Base-by-base conservation (phyloP, 2,329 filamentous ascomycete genomes). In the Leptodontidium sp. region DNA sequence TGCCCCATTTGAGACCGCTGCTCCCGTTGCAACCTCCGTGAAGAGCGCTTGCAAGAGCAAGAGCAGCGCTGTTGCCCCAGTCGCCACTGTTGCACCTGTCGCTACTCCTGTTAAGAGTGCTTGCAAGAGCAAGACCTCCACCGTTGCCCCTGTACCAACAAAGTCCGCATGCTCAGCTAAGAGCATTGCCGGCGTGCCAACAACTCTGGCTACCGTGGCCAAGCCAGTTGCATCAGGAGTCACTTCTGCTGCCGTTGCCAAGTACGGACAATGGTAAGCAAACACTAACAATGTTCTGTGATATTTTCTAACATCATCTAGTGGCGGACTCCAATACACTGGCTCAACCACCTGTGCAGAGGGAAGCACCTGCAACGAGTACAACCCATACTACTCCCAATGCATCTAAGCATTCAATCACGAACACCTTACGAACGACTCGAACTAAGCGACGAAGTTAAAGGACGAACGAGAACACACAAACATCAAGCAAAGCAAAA, bases 211-310 rank as follows among this genome's bases (percentile, higher is more conserved):
- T 14, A 62, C 57, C 49, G 24, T 11, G 11, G 47, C 38, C 6
- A 35, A 49, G 29, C 58, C 58, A n/a, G 49, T 32, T 52, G 35
- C 24, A 15, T 35, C 57, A 7, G 52, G 52, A 7, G 50, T 5
- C 21, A 9, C 43, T n/a, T 38, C 52, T 7, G 40, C 53, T 35
- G n/a, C 65, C 5, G 65, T 58, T 5, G 49, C 58, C 15, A 47
- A 47, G 26, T 65, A 65, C 17, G 63, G 63, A 38, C 63, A 65
- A 57, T 65, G 63, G 59, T 62, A 50, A 62, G 59, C 24, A 35
- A 6, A 17, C 8, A 26, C 7, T 8, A 32, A 17, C 24, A 14
- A 17, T 24, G 24, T 11, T 2, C 1, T 9, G 21, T 32, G 12
- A 26, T 38, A 50, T 9, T 7, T 8, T 21, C 43, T 62, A 62